Base-by-base conservation (phyloP, 352 stramenopile species). In the Phytopythium ostracodes region DNA sequence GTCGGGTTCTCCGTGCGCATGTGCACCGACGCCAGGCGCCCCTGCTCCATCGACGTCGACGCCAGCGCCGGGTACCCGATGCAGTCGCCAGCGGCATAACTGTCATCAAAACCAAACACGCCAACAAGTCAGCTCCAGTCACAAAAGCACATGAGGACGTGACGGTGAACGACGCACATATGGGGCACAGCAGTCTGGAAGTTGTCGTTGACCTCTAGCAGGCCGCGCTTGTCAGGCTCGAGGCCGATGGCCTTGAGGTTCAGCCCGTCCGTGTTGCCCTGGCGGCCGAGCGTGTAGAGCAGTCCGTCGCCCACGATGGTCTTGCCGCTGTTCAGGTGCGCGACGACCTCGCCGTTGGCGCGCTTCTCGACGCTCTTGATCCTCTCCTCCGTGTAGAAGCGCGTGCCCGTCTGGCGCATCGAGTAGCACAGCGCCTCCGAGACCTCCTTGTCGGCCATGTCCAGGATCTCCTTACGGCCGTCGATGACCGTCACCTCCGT, bases 1-100 rank as follows among this genome's bases (percentile, higher is more conserved):
- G 83, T 79, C 24, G 77, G 81, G 67, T 79, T 79, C 20, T 60
- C 68, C 14, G 79, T 94, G 33, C 85, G 77, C 89, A 97, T 97
- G 69, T 96, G 87, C 33, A 92, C 79, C 0, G 85, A 94, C 31
- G 88, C 89, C 62, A 93, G 66, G 27, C 87, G 81, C 17, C 89
- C 89, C 64, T 97, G 89, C 70, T 97, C 89, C 89, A 97, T 97
- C 44, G 86, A 96, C 20, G 88, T 96, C 38, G 88, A 96, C 24
- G 89, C 89, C 51, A 97, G 79, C 8, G 86, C 88, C 3, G 89
- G 89, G 66, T 91, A 96, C 7, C 89, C 89, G 59, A 96, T 97
- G 69, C 89, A 92, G 63, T 97, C 89, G 27, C 89, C 89, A 61
- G 84, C 88, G 56, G 89, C 89, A 87, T 94, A 94, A 79, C 84